Evolutionary conservation across 352 stramenopile genomes (phyloP), one percentile per base, ranked within the genome.

Genomic region (Globisporangium uncinulatum): DNA sequence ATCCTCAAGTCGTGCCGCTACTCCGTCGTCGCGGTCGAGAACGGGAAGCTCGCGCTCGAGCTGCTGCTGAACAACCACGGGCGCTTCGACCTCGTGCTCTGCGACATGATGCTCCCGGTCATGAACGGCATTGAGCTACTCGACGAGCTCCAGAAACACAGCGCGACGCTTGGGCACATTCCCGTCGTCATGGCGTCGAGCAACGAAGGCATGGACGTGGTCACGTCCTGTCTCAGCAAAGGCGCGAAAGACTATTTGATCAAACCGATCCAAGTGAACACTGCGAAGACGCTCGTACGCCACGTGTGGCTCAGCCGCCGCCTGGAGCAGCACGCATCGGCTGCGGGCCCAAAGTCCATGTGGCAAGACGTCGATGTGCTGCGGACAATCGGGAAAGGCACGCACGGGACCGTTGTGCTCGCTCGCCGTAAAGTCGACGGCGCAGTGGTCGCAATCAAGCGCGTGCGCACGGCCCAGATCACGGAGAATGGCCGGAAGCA

Each of bases 241-340:
- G 87, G 87, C 42, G 85, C 87, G 46, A 96, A 95, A 61, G 87
- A 96, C 69, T 96, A 96, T 51, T 57, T 96, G 41, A 94, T 96
- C 69, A 96, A 96, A 67, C 87, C 87, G 20, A 94, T 96, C 45
- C 84, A 93, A 52, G 82, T 94, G 42, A 93, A 95, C 67, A 95
- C 83, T 14, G 85, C 85, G 62, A 95, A 95, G 81, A 95, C 85
- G 37, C 76, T 95, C 32, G 83, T 95, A 54, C 85, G 85, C 51
- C 85, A 95, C 63, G 85, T 95, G 34, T 95, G 85, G 85, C 78
- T 93, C 56, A 88, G 79, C 46, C 79, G 81, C 8, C 70, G 77
- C 0, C 76, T 87, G 24, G 78, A 91, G 41, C 70, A 76, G 34
- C 75, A 77, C 34, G 78, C 76, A 13, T 77, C 79, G 20, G 74